These are phyloP conservation scores for Auriscalpium vulgare DNA, from an alignment of 768 basidiomycete genomes.

Conservation along the genomic window DNA sequence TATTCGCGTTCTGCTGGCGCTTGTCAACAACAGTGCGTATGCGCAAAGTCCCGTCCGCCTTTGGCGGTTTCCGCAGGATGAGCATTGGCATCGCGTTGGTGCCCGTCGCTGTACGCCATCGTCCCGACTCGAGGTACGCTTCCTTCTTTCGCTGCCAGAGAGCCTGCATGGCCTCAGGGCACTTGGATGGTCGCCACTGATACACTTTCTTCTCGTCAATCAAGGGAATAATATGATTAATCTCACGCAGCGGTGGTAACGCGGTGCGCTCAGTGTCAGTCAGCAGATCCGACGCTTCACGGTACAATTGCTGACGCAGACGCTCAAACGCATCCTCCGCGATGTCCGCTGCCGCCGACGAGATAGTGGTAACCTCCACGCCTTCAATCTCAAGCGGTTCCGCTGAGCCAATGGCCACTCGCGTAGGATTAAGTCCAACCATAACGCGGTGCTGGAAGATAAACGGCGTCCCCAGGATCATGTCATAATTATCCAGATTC, in stretches of 20 bases:
- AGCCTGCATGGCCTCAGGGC: constrained; percentile 24
- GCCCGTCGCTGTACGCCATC: constrained; percentile 23
- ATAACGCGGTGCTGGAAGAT: constrained; percentile 17
- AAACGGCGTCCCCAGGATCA: constrained; percentile 27
- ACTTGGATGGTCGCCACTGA: constrained; percentile 27
- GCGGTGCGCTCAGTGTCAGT: constrained; percentile 13
- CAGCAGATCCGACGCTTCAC: constrained; percentile 12
- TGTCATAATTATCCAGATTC: constrained; percentile 21
- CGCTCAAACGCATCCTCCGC: neutral
- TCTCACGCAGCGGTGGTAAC: constrained; percentile 21
- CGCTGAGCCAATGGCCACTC: neutral
- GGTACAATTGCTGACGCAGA: no score
- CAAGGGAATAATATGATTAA: constrained; percentile 31
- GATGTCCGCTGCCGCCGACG: neutral
- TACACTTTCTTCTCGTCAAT: constrained; percentile 25
- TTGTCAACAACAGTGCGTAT: constrained; percentile 21
- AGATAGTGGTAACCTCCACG: neutral
- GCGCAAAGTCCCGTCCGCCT: constrained; percentile 13
- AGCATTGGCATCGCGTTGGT: constrained; percentile 27
- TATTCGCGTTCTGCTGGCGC: constrained; percentile 25
- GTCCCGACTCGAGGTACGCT: constrained; percentile 22
- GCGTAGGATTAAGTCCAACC: neutral
- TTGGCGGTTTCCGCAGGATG: constrained; percentile 21
- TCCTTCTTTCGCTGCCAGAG: constrained; percentile 24
- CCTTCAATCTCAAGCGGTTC: neutral